Evolutionary conservation across 441 rosid genomes (phyloP).

Genomic region (Bocquillonia castaneifolia): DNA sequence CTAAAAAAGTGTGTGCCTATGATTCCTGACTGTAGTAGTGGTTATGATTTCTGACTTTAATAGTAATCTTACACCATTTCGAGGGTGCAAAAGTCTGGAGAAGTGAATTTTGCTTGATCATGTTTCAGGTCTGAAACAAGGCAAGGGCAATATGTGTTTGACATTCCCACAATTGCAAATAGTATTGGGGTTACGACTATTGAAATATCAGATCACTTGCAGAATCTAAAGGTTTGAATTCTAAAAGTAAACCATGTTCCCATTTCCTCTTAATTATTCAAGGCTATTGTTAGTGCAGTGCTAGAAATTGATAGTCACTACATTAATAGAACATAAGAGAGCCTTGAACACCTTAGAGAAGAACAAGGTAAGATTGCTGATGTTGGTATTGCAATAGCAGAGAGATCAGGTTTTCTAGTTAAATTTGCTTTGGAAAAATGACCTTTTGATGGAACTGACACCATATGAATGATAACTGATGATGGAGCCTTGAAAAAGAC

Average conservation of each 20-base stretch:
- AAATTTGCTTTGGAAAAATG: background rate
- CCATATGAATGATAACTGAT: background rate
- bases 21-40: no score
- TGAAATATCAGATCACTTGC: conserved; percentile 57
- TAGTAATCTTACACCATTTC: background rate
- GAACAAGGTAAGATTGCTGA: background rate
- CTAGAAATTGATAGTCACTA: conserved; percentile 1
- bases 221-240: conserved; percentile 63
- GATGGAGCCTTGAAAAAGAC: background rate
- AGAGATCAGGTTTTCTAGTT: background rate
- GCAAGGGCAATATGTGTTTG: conserved; percentile 73
- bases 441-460: background rate
- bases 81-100: background rate
- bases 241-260: background rate
- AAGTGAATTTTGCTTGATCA: conserved; percentile 18
- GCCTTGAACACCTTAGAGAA: background rate
- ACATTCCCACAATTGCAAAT: conserved; percentile 73
- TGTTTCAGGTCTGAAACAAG: conserved; percentile 64
- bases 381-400: background rate
- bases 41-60: conserved; percentile 6
- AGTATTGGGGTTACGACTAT: conserved; percentile 46
- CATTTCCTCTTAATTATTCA: background rate
- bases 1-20: conserved; percentile 55
- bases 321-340: background rate
- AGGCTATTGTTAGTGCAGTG: background rate